phyloP scores from a whole-genome alignment of 2,329 filamentous ascomycete species.

The Diaporthe citriasiana region DNA sequence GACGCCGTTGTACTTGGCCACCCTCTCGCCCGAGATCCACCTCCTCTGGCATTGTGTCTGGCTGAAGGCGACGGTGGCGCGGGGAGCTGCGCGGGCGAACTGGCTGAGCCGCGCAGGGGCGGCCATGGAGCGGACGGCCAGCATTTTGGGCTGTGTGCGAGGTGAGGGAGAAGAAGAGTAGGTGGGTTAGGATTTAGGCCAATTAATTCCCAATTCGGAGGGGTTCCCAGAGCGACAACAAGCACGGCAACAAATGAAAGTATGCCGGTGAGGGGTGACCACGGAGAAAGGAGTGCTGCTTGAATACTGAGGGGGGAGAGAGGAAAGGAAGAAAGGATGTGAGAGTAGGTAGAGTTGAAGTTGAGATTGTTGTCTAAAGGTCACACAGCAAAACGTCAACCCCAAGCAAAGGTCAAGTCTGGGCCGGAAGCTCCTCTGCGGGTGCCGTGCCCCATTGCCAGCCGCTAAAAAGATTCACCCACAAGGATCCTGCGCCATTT shows the following conservation, averaged over 20 bases:
- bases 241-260: conserved; percentile 35
- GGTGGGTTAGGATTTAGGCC: not conserved
- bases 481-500: conserved; percentile 42
- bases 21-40: conserved; percentile 79
- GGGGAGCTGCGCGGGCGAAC: conserved; percentile 79
- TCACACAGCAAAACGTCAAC: conserved; percentile 27
- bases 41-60: conserved; percentile 65
- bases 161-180: not conserved
- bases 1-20: conserved; percentile 93
- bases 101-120: conserved; percentile 82
- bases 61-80: conserved; percentile 61
- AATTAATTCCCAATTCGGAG: conserved; percentile 19
- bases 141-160: conserved; percentile 66
- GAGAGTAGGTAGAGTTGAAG: not conserved
- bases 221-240: conserved; percentile 10
- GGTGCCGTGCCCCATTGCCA: conserved; percentile 24
- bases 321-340: too few species aligned
- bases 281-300: conserved; percentile 5
- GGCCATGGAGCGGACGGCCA: conserved; percentile 84
- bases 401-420: not conserved
- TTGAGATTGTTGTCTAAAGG: conserved; percentile 26
- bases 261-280: conserved; percentile 21
- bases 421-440: conserved; percentile 24
- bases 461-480: conserved; percentile 41
- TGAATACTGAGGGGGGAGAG: not conserved